phyloP scores from a whole-genome alignment of 2,329 filamentous ascomycete genomes.

The Acrodontium crateriforme region DNA sequence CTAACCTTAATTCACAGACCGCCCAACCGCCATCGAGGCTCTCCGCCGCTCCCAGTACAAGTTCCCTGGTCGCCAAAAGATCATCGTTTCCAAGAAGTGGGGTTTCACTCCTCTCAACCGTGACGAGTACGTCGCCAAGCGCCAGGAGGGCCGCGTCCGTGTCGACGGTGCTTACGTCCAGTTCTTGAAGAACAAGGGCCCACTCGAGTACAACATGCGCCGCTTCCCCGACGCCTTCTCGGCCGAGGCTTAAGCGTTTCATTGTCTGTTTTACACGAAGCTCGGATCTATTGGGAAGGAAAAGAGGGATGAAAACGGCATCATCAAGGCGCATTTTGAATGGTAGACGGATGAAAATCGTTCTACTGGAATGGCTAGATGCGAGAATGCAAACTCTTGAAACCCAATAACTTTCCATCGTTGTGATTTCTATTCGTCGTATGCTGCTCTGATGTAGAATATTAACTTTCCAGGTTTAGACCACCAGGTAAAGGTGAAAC shows the following conservation, averaged over 20 bases:
- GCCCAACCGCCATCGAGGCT: slow-evolving; percentile 88
- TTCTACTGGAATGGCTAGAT: too few species aligned
- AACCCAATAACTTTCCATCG: too few species aligned
- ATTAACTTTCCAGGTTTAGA: too few species aligned
- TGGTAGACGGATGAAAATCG: too few species aligned
- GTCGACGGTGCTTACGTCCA: slow-evolving; percentile 98
- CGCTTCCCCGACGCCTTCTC: slow-evolving; percentile 88
- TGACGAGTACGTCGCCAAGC: slow-evolving; percentile 94
- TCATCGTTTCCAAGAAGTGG: slow-evolving; percentile 99
- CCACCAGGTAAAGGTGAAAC: too few species aligned
- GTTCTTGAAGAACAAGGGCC: slow-evolving; percentile 92
- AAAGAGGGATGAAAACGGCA: too few species aligned
- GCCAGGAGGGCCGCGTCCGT: slow-evolving; percentile 84
- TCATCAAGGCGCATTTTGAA: too few species aligned
- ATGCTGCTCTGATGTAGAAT: too few species aligned
- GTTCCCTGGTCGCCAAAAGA: slow-evolving; percentile 99
- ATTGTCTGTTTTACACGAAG: too few species aligned
- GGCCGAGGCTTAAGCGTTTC: slow-evolving; percentile 19
- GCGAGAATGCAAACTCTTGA: too few species aligned
- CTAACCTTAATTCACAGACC: slow-evolving; percentile 41
- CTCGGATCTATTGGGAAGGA: too few species aligned
- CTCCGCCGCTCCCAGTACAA: slow-evolving; percentile 99
- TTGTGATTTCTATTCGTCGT: too few species aligned
- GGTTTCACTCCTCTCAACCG: slow-evolving; percentile 97
- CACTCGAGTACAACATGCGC: slow-evolving; percentile 73